Conservation (phyloP, 164 flowering plant species). For the Macadamia tetraphylla region DNA sequence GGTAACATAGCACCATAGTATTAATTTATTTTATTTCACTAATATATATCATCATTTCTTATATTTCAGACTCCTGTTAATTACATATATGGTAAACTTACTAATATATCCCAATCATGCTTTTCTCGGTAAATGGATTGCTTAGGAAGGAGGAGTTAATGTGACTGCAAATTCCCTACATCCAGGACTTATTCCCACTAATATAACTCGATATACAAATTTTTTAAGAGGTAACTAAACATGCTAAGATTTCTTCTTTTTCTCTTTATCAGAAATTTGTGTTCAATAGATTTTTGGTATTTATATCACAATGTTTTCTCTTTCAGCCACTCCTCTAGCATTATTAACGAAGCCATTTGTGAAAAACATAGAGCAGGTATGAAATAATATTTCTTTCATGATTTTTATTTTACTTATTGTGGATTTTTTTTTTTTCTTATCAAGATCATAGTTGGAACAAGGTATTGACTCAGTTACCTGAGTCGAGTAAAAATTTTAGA, state of each 20-base stretch:
- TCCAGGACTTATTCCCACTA: slow-evolving; percentile 23
- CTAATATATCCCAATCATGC: neutral
- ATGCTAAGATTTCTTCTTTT: neutral
- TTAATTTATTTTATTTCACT: too few relatives aligned
- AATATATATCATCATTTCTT: too few relatives aligned
- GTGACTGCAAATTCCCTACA: slow-evolving; percentile 28
- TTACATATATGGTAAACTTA: too few relatives aligned
- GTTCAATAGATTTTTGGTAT: neutral
- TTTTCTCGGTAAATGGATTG: neutral
- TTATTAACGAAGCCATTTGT: neutral
- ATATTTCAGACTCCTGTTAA: too few relatives aligned
- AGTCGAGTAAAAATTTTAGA: too few relatives aligned
- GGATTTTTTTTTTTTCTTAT: too few relatives aligned
- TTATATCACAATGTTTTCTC: neutral
- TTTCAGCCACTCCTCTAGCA: neutral
- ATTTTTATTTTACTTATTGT: too few relatives aligned
- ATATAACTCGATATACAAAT: slow-evolving; percentile 8
- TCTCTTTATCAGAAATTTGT: neutral
- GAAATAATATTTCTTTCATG: neutral
- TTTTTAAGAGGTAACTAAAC: slow-evolving; percentile 5
- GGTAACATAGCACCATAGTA: slow-evolving; percentile 16
- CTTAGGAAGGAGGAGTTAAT: slow-evolving; percentile 21
- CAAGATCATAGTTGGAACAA: too few relatives aligned
- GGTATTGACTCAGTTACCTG: too few relatives aligned
- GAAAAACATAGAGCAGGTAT: neutral